These are phyloP conservation scores for Blepharisma stoltei DNA, from an alignment of 73 alveolate genomes.

Conservation along the genomic window DNA sequence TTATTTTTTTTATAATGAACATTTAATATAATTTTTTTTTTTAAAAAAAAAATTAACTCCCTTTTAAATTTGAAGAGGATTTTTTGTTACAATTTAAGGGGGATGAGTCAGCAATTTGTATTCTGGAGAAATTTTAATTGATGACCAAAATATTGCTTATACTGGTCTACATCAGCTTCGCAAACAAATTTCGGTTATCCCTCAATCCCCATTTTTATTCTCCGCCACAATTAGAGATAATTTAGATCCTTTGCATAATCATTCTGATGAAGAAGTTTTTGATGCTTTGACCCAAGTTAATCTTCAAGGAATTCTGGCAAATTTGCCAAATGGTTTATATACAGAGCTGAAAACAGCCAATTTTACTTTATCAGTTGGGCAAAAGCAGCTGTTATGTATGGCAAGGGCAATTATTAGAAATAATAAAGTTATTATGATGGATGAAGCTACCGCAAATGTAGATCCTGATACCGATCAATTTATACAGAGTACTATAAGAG, in stretches of 20 bases:
- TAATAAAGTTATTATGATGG: constrained; percentile 49
- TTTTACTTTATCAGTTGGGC: constrained; percentile 26
- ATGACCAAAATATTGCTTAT: constrained; percentile 36
- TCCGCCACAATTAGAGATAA: constrained; percentile 49
- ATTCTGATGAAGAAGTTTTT: neutral
- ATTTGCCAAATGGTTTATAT: no score
- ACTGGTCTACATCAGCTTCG: constrained; percentile 46
- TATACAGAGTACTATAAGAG: constrained; percentile 40
- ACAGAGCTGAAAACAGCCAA: no score
- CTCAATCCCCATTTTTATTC: neutral
- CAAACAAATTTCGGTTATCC: constrained; percentile 29
- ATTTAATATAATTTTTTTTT: no score
- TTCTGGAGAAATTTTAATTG: constrained; percentile 29
- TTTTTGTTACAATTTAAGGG: no score
- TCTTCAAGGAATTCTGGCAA: neutral
- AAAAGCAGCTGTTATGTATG: constrained; percentile 47
- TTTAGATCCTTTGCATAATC: constrained; percentile 12
- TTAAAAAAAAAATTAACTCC: no score
- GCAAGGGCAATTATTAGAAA: constrained; percentile 46
- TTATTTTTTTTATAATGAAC: no score
- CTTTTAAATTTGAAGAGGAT: no score
- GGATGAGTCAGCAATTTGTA: neutral
- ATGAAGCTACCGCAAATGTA: constrained; percentile 54
- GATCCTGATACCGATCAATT: constrained; percentile 52
- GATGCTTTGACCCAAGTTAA: neutral